Percentiles rank a stretch among this genome's conserved stretches.
These are phyloP conservation scores for Russula emetica DNA, from an alignment of 768 basidiomycete genomes.

Conservation along the genomic window DNA sequence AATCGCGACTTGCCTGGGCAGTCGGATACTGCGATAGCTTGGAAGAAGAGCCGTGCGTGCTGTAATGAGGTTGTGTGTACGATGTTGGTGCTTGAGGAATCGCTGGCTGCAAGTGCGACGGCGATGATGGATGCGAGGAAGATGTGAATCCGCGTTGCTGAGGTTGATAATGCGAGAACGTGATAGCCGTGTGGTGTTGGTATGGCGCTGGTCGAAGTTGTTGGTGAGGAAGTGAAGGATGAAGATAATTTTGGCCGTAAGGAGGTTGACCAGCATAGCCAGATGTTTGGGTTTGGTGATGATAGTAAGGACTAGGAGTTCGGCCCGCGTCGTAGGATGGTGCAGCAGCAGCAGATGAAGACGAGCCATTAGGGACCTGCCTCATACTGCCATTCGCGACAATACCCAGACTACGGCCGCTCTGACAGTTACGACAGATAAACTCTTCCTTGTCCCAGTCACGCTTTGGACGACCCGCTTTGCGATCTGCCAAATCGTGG, in stretches of 20 bases:
- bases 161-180: conserved; percentile 28
- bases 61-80: conserved; percentile 11
- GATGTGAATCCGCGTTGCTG: conserved; percentile 25
- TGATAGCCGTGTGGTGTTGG: conserved; percentile 22
- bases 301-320: conserved; percentile 20
- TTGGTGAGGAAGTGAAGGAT: background rate
- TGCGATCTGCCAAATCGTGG: conserved; percentile 67
- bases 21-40: conserved; percentile 12
- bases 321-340: background rate
- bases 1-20: conserved; percentile 6
- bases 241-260: conserved; percentile 14
- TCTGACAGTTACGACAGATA: conserved; percentile 57
- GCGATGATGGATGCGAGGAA: conserved; percentile 4
- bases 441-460: conserved; percentile 90
- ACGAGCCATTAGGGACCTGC: conserved; percentile 13
- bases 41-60: conserved; percentile 3
- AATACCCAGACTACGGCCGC: conserved; percentile 1
- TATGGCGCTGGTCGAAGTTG: background rate
- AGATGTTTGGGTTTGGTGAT: background rate
- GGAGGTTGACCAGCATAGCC: conserved; percentile 9
- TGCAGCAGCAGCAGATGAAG: background rate
- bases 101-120: conserved; percentile 2
- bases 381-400: conserved; percentile 10
- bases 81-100: background rate
- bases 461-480: conserved; percentile 59